Evolutionary conservation across 352 stramenopile species (phyloP).

Genomic region (Pythium rhizo-oryzae): DNA sequence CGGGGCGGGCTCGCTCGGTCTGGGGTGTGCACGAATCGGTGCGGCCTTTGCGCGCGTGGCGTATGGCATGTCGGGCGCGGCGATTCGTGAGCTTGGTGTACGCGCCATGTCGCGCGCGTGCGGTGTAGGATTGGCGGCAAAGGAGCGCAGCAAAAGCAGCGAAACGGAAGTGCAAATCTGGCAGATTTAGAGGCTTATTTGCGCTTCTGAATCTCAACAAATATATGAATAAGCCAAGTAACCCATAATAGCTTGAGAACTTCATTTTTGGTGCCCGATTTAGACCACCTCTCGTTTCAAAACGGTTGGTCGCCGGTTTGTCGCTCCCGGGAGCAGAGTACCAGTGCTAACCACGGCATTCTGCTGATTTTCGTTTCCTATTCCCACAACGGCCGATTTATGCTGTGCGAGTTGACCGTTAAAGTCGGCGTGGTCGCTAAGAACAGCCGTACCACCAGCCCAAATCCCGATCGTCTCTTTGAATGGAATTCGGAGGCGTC

Average conservation of each 20-base stretch:
- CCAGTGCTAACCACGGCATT: neutral
- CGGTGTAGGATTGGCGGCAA: too few species aligned
- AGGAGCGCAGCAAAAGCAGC: too few species aligned
- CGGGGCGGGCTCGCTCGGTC: too few species aligned
- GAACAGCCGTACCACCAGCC: conserved; percentile 7
- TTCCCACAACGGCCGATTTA: conserved; percentile 14
- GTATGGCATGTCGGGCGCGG: too few species aligned
- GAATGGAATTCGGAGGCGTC: conserved; percentile 7
- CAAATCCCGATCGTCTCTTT: conserved; percentile 10
- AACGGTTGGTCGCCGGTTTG: conserved; percentile 10
- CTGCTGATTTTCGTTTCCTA: conserved; percentile 1
- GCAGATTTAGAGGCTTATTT: too few species aligned
- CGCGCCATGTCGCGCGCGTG: too few species aligned
- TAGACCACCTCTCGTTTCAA: neutral
- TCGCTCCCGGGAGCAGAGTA: neutral
- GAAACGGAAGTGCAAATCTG: too few species aligned
- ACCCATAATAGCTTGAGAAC: conserved; percentile 9
- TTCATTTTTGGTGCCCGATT: conserved; percentile 10
- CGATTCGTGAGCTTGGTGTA: too few species aligned
- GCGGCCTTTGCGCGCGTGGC: too few species aligned
- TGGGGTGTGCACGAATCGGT: too few species aligned
- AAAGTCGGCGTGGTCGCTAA: conserved; percentile 6
- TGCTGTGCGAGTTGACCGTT: conserved; percentile 7
- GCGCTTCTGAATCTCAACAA: neutral
- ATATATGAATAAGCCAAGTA: conserved; percentile 14